A percentile compares a stretch with the other conserved stretches of the same genome.
Evolutionary conservation across 176 grass and related monocot species (phyloP).

Genomic region (Urochloa ruziziensis): DNA sequence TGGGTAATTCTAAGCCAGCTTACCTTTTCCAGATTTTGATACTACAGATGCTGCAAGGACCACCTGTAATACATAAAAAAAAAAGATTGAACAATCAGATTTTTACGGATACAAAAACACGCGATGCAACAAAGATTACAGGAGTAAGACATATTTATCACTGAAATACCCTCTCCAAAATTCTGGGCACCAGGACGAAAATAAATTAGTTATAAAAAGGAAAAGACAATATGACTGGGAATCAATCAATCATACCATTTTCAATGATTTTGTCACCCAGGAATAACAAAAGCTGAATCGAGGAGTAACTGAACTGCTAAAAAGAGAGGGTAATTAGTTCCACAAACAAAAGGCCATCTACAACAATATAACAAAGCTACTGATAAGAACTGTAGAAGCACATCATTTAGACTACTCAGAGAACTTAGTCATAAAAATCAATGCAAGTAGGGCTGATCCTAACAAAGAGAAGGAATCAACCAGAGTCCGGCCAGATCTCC

Average conservation of each 20-base stretch:
- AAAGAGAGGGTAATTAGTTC: conserved; percentile 25
- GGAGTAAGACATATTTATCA: neutral
- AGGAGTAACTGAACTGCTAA: conserved; percentile 15
- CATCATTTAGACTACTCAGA: neutral
- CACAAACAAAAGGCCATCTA: neutral
- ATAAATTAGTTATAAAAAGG: conserved; percentile 6
- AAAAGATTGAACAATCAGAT: conserved; percentile 20
- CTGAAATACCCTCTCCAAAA: neutral
- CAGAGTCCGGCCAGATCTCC: neutral
- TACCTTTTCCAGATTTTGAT: conserved; percentile 82
- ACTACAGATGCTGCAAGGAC: conserved; percentile 75
- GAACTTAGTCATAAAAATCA: neutral
- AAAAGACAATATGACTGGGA: conserved; percentile 5
- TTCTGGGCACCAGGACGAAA: neutral
- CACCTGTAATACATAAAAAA: conserved; percentile 50
- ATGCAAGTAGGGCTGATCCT: too few relatives aligned
- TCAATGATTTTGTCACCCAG: conserved; percentile 6
- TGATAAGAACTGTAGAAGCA: neutral
- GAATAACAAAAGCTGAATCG: conserved; percentile 23
- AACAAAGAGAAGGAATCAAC: too few relatives aligned
- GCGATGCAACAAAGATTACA: neutral
- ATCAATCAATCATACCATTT: conserved; percentile 42
- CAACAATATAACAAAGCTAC: conserved; percentile 4
- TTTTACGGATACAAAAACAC: neutral
- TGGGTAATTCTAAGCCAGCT: conserved; percentile 15